Evolutionary conservation across 345 rosid species (phyloP).

Genomic region (Moringa oleifera): DNA sequence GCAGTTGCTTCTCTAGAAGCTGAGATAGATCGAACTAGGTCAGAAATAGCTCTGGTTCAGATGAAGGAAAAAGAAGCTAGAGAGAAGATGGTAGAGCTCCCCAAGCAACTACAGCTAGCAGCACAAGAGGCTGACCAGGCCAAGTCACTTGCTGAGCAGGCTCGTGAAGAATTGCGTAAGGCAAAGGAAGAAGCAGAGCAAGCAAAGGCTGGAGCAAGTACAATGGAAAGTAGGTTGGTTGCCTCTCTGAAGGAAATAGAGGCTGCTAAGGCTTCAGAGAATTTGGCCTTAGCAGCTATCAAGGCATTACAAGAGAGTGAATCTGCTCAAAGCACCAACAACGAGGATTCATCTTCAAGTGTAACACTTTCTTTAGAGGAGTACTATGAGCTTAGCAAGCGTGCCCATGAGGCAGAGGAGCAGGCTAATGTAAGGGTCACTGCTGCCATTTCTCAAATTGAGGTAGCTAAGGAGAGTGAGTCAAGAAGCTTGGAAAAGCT

Average conservation of each 20-base stretch:
- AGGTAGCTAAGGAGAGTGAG: conserved; percentile 70
- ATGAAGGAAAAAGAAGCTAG: conserved; percentile 61
- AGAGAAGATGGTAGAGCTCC: conserved; percentile 58
- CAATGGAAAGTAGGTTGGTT: conserved; percentile 61
- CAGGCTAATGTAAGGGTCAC: conserved; percentile 64
- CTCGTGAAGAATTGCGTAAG: conserved; percentile 69
- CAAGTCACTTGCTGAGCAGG: conserved; percentile 50
- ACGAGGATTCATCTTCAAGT: conserved; percentile 42
- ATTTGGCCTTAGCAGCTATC: conserved; percentile 75
- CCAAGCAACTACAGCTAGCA: conserved; percentile 69
- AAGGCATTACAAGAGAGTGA: conserved; percentile 86
- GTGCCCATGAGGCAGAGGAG: conserved; percentile 78
- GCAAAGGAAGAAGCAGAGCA: conserved; percentile 76
- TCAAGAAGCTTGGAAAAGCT: conserved; percentile 42
- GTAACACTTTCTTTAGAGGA: conserved; percentile 76
- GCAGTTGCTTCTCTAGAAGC: conserved; percentile 74
- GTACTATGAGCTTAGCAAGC: conserved; percentile 80
- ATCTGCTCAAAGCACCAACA: conserved; percentile 30
- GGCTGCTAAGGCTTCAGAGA: conserved; percentile 84
- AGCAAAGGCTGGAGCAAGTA: conserved; percentile 72
- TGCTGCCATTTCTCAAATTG: conserved; percentile 62
- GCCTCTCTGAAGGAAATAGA: conserved; percentile 82
- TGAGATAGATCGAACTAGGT: conserved; percentile 60
- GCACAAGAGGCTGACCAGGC: conserved; percentile 81
- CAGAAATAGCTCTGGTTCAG: conserved; percentile 49